These are phyloP conservation scores for Cucurbita ficifolia DNA, from an alignment of 306 rosid genomes.

Conservation along the genomic window DNA sequence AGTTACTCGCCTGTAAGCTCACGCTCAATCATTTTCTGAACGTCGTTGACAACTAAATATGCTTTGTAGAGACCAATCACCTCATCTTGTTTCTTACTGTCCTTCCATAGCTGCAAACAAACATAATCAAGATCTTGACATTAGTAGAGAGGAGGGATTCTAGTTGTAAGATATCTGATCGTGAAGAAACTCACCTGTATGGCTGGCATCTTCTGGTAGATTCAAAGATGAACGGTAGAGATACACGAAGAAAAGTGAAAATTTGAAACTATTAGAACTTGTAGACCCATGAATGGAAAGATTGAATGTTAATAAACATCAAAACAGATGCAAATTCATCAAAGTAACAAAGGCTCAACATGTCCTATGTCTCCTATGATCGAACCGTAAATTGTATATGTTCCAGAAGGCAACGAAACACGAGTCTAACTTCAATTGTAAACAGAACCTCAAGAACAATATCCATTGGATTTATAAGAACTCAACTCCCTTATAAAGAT, in stretches of 20 bases:
- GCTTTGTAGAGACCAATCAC: slow-evolving; percentile 72
- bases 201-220: slow-evolving; percentile 82
- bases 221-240: slow-evolving; percentile 10
- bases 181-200: slow-evolving; percentile 46
- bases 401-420: neutral
- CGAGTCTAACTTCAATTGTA: neutral
- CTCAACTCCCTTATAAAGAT: neutral
- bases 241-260: slow-evolving; percentile 13
- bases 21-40: slow-evolving; percentile 56
- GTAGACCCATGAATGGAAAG: slow-evolving; percentile 11
- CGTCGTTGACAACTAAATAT: slow-evolving; percentile 48
- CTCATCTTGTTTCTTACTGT: slow-evolving; percentile 57
- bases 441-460: neutral
- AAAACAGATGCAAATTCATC: neutral
- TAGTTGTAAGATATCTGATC: neutral
- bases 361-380: neutral
- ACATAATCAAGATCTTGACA: neutral
- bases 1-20: slow-evolving; percentile 20
- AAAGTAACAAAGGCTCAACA: neutral
- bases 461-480: neutral
- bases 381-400: neutral
- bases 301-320: neutral
- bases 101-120: slow-evolving; percentile 65
- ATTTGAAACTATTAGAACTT: neutral
- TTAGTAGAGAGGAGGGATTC: neutral